phyloP scores from a whole-genome alignment of 306 rosid species.

The Comarum palustre region DNA sequence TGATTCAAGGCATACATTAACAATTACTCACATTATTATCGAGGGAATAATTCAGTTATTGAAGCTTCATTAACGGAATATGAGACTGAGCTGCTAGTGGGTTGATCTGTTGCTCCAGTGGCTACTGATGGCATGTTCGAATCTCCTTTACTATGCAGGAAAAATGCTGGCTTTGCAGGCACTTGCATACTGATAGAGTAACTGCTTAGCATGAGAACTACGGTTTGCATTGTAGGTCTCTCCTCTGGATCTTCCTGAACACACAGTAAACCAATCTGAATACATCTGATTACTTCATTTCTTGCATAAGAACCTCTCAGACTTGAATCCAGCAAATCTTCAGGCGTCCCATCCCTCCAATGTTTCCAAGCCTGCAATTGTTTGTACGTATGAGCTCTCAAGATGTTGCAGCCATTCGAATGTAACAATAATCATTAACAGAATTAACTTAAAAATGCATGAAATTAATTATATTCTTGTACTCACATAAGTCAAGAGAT shows the following conservation, averaged over 20 bases:
- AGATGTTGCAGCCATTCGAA: neutral
- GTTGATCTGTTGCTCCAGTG: neutral
- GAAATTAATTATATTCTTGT: neutral
- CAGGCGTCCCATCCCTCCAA: conserved; percentile 24
- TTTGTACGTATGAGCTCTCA: neutral
- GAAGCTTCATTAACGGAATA: neutral
- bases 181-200: neutral
- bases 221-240: conserved; percentile 32
- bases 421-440: too few species aligned
- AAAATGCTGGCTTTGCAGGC: conserved; percentile 10
- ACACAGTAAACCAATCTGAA: conserved; percentile 34
- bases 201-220: conserved; percentile 28
- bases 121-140: neutral
- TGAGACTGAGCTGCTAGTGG: neutral
- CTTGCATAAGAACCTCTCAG: conserved; percentile 20
- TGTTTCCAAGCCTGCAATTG: conserved; percentile 28
- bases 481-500: conserved; percentile 32
- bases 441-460: too few species aligned
- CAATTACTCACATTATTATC: too few species aligned
- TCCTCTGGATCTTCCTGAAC: conserved; percentile 29
- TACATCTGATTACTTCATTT: conserved; percentile 32
- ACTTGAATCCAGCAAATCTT: conserved; percentile 22
- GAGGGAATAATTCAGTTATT: neutral
- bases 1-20: too few species aligned
- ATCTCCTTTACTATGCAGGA: neutral